Base-by-base conservation (phyloP, 495 filamentous ascomycete genomes). In the Aspergillus diversus region DNA sequence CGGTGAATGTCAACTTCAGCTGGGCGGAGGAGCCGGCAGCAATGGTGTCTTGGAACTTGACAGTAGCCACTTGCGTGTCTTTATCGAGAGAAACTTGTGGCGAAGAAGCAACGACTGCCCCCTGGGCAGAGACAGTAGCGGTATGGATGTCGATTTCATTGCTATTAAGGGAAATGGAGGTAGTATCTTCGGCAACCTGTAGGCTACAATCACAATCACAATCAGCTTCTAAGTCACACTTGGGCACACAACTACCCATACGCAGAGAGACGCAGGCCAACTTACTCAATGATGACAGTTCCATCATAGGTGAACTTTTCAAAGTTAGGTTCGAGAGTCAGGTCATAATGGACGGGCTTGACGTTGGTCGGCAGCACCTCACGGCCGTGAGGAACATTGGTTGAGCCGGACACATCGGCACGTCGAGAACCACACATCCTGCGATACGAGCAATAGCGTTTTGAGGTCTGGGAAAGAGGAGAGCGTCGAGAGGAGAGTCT, bases 101-200 rank as follows among this genome's bases (percentile, higher is more conserved):
- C 50, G 80, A 80, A 47, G 83, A 81, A 55, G 81, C 72, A 54
- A 89, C 67, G 35, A 82, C 74, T 6, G 74, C 56, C n/a, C 78
- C 80, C 52, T 78, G 73, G 7, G 75, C 67, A 13, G 69, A 74
- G 67, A 99, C 76, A 50, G 83, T 86, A 64, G 89, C 90, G 61
- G 81, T 86, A 71, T 94, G 87, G 66, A 97, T 91, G 31, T 94
- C 86, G 66, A 99, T 81, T 68, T 97, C 90, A 65, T 92, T 79
- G 56, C 90, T 88, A 75, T 99, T 96, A 64, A 99, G 85, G 39
- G 92, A 87, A 70, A 99, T 88, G 31, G 91, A 92, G 66, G 81
- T 92, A 64, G 91, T 90, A 66, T 95, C 90, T 71, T 97, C 92
- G 60, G 83, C 81, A 39, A 97, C 89, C 70, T 97, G 89, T 68